phyloP scores from a whole-genome alignment of 306 rosid genomes.

The Erythrophleum fordii region DNA sequence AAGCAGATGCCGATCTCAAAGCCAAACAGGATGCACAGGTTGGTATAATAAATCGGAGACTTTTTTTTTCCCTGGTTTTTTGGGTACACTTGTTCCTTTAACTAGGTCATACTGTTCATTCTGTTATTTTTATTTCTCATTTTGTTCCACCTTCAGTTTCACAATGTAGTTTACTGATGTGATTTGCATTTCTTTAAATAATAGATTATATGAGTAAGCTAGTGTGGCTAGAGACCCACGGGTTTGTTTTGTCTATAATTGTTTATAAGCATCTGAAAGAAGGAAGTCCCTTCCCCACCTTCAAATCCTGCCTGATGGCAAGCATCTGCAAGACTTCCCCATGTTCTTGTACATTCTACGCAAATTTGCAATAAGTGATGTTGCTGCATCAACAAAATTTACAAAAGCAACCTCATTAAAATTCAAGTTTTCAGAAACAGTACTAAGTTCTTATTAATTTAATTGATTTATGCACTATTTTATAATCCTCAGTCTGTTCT shows the following conservation, averaged over 20 bases:
- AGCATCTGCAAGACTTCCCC: slow-evolving; percentile 33
- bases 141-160: slow-evolving; percentile 40
- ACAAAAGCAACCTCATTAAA: slow-evolving; percentile 5
- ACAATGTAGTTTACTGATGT: too few relatives aligned
- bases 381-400: slow-evolving; percentile 29
- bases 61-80: background rate
- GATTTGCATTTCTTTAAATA: too few relatives aligned
- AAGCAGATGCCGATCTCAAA: slow-evolving; percentile 74
- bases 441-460: slow-evolving; percentile 2
- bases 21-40: slow-evolving; percentile 93
- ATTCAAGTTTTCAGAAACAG: slow-evolving; percentile 7
- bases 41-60: slow-evolving; percentile 24
- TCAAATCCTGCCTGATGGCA: slow-evolving; percentile 39
- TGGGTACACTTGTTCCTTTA: slow-evolving; percentile 17
- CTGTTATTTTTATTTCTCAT: slow-evolving; percentile 23
- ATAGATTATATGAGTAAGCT: too few relatives aligned
- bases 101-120: slow-evolving; percentile 20
- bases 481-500: background rate
- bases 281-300: slow-evolving; percentile 37
- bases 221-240: too few relatives aligned
- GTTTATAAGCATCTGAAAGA: slow-evolving; percentile 48
- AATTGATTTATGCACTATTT: background rate
- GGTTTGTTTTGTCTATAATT: too few relatives aligned
- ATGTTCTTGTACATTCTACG: slow-evolving; percentile 15
- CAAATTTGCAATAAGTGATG: slow-evolving; percentile 28